Evolutionary conservation across 1,139 yeast species (phyloP), one percentile per base, ranked within the genome.

Genomic region (Pichia sp.): DNA sequence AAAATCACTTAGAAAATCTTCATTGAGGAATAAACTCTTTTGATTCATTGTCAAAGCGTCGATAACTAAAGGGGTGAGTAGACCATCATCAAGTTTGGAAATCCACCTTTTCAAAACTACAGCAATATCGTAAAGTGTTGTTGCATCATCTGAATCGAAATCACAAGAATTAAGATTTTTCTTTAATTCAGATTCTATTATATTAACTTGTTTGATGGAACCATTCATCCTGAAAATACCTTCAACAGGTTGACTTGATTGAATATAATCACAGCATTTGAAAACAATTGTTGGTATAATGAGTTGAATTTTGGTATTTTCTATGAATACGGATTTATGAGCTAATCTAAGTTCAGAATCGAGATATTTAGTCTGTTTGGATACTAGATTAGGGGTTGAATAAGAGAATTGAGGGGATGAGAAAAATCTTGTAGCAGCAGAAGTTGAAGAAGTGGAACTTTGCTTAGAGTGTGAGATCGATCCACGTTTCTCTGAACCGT

Each of bases 41-140:
- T 36, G 44, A 20, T 31, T 20, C 23, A 31, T 31, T 9, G 34
- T 31, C n/a, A 44, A 31, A 9, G 8, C 5, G 23, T 41, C 26
- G 19, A 51, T 51, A 14, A 55, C 54, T 5, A 45, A 36, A 4
- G 45, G 25, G 14, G 59, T 52, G 14, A 60, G 51, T 18, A 60
- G 40, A 9, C 58, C 59, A 32, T 53, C 52, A 5, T 52, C 56
- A 32, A 59, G 43, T 40, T 53, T 53, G 2, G 58, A 51, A 20
- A 63, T 50, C 58, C 62, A 63, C 40, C 67, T 52, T 45, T 63
- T 63, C 44, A 63, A 49, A 15, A 63, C 47, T 50, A 62, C 62
- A 2, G 65, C 60, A 11, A 59, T 59, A 46, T 63, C 66, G 46
- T 60, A 58, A n/a, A 52, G 35, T 30, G 56, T 49, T 5, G 45